Evolutionary conservation across 2,329 filamentous ascomycete species (phyloP).

Genomic region (Penicillium sp.): DNA sequence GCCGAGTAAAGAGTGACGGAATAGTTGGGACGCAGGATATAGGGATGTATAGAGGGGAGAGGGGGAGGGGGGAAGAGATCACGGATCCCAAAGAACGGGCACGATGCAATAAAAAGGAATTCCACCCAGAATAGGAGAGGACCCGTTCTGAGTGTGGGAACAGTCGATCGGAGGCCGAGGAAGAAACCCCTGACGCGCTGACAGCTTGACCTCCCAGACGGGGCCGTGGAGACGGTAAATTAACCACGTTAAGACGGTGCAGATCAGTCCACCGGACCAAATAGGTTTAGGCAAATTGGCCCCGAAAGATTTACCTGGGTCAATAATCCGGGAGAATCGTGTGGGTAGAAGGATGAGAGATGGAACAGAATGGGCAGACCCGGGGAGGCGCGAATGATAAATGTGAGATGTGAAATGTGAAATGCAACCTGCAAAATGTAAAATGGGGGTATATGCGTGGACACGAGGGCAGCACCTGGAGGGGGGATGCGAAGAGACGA

Average conservation of each 20-base stretch:
- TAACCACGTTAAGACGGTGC: constrained; percentile 24
- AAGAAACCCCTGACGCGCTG: constrained; percentile 36
- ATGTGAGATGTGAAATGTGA: neutral
- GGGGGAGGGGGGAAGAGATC: constrained; percentile 16
- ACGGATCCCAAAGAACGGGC: constrained; percentile 25
- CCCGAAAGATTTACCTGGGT: neutral
- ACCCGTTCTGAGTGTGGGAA: constrained; percentile 32
- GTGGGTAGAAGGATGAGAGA: neutral
- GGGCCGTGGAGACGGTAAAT: constrained; percentile 28
- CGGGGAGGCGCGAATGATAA: neutral
- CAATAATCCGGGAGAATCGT: neutral
- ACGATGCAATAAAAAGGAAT: constrained; percentile 28
- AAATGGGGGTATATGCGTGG: neutral
- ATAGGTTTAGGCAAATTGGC: neutral
- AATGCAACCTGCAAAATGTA: neutral
- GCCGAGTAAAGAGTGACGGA: constrained; percentile 23
- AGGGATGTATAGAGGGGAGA: constrained; percentile 6
- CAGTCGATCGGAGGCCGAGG: constrained; percentile 24
- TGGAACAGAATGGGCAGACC: neutral
- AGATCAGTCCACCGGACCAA: constrained; percentile 23
- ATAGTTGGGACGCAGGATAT: constrained; percentile 20
- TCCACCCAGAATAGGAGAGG: constrained; percentile 37
- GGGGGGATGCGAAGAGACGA: neutral
- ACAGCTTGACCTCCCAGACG: constrained; percentile 32
- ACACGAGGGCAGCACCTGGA: neutral